A percentile compares a stretch with the other conserved stretches of the same genome.
phyloP scores from a whole-genome alignment of 441 rosid genomes.

The Isatis lusitanica region DNA sequence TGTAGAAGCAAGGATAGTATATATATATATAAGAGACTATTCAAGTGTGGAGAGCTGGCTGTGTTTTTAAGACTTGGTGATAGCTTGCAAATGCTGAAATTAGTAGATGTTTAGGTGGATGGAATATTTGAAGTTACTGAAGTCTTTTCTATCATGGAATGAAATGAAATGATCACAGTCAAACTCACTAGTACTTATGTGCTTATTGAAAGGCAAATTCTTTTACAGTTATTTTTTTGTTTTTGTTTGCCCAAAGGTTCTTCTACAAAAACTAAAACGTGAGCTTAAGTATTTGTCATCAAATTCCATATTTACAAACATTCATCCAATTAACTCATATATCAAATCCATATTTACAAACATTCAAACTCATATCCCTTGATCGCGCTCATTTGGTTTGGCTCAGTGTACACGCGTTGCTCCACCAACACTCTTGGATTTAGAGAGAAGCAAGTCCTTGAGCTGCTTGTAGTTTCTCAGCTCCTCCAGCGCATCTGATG shows the following conservation, averaged over 20 bases:
- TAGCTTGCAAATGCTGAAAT: too few relatives aligned
- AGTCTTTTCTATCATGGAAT: too few relatives aligned
- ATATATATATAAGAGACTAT: background rate
- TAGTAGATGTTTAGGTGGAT: too few relatives aligned
- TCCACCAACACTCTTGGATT: slow-evolving; percentile 44
- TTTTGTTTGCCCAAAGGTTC: background rate
- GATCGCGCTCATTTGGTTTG: slow-evolving; percentile 3
- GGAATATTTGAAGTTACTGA: too few relatives aligned
- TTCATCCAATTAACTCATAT: slow-evolving; percentile 6
- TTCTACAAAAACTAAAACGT: slow-evolving; percentile 17
- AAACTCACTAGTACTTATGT: too few relatives aligned
- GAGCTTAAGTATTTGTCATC: slow-evolving; percentile 5
- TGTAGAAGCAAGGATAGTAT: slow-evolving; percentile 13
- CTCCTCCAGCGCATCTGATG: slow-evolving; percentile 81
- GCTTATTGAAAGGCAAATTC: too few relatives aligned
- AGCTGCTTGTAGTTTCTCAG: slow-evolving; percentile 76
- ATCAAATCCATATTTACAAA: slow-evolving; percentile 27
- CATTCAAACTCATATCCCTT: slow-evolving; percentile 16
- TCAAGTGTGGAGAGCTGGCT: background rate
- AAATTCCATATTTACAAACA: slow-evolving; percentile 29
- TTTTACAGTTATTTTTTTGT: too few relatives aligned
- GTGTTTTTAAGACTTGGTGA: background rate
- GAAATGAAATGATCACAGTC: too few relatives aligned
- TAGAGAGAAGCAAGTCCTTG: slow-evolving; percentile 73
- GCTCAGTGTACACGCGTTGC: slow-evolving; percentile 48